phyloP scores from a whole-genome alignment of 495 filamentous ascomycete species.

The Penicillium daleae region DNA sequence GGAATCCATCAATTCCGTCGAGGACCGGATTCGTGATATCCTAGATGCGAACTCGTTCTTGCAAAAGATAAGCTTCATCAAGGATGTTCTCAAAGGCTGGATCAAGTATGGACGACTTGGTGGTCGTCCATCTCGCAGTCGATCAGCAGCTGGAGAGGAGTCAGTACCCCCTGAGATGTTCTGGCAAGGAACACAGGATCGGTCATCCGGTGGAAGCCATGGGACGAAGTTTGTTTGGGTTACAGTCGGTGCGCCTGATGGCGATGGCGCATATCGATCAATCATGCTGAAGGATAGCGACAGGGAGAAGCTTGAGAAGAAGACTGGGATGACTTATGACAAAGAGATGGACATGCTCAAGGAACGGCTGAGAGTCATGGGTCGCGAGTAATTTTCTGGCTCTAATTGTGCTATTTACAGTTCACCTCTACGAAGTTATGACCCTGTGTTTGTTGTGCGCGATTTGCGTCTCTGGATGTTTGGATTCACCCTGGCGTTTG shows the following conservation, averaged over 20 bases:
- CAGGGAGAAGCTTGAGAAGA: constrained; percentile 18
- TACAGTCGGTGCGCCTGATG: constrained; percentile 75
- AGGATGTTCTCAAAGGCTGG: constrained; percentile 72
- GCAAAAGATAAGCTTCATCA: constrained; percentile 78
- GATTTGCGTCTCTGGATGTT: not conserved
- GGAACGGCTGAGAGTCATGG: constrained; percentile 41
- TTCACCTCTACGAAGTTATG: constrained; percentile 35
- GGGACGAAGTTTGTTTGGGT: constrained; percentile 82
- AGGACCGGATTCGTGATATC: constrained; percentile 63
- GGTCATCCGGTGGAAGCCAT: constrained; percentile 47
- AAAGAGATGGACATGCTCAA: constrained; percentile 40
- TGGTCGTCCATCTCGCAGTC: constrained; percentile 32
- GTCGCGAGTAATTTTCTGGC: constrained; percentile 22
- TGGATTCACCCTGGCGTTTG: constrained; percentile 2
- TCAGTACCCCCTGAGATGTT: constrained; percentile 57
- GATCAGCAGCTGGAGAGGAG: constrained; percentile 26
- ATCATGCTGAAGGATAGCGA: constrained; percentile 41
- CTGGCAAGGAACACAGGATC: constrained; percentile 71
- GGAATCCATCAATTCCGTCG: constrained; percentile 49
- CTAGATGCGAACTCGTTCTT: constrained; percentile 78
- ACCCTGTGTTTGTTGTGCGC: constrained; percentile 20
- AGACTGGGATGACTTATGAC: constrained; percentile 26
- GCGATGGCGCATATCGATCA: constrained; percentile 61
- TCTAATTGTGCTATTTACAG: constrained; percentile 19
- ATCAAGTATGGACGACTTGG: constrained; percentile 72